Evolutionary conservation across 352 stramenopile species (phyloP).

Genomic region (Phytopythium litorale): DNA sequence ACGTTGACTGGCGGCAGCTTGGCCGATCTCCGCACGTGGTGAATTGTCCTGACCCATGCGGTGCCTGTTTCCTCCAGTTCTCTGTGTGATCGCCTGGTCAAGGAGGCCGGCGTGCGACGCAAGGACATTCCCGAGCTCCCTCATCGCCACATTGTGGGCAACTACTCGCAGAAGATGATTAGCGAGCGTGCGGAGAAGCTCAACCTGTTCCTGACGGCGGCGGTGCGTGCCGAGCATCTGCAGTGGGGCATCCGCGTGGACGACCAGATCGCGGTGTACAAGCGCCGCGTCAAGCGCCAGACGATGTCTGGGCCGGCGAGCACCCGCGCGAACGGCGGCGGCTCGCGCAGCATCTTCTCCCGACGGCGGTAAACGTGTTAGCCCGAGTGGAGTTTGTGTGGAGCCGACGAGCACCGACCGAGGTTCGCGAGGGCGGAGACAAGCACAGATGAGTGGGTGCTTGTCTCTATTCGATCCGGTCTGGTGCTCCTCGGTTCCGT

Average conservation of each 20-base stretch:
- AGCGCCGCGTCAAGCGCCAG: conserved; percentile 77
- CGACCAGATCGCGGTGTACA: conserved; percentile 87
- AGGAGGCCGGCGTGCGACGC: conserved; percentile 79
- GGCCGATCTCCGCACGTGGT: neutral
- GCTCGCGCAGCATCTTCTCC: conserved; percentile 61
- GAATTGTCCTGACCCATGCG: neutral
- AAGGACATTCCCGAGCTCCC: conserved; percentile 83
- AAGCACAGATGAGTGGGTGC: neutral
- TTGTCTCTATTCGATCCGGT: neutral
- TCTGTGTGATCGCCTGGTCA: conserved; percentile 81
- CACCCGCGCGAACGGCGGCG: conserved; percentile 16
- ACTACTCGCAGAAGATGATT: conserved; percentile 81
- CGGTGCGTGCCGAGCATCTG: conserved; percentile 74
- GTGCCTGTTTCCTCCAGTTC: conserved; percentile 27
- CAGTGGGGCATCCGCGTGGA: conserved; percentile 88
- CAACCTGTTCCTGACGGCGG: conserved; percentile 76
- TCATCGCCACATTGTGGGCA: conserved; percentile 79
- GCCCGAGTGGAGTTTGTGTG: neutral
- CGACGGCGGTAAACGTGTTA: conserved; percentile 52
- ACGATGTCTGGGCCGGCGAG: conserved; percentile 25
- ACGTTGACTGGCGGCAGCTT: conserved; percentile 10
- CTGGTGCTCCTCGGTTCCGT: neutral
- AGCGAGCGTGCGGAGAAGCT: conserved; percentile 83
- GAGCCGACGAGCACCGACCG: neutral
- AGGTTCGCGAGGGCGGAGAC: neutral